Evolutionary conservation across 768 basidiomycete species (phyloP).

Genomic region (Pleurotus tuoliensis): DNA sequence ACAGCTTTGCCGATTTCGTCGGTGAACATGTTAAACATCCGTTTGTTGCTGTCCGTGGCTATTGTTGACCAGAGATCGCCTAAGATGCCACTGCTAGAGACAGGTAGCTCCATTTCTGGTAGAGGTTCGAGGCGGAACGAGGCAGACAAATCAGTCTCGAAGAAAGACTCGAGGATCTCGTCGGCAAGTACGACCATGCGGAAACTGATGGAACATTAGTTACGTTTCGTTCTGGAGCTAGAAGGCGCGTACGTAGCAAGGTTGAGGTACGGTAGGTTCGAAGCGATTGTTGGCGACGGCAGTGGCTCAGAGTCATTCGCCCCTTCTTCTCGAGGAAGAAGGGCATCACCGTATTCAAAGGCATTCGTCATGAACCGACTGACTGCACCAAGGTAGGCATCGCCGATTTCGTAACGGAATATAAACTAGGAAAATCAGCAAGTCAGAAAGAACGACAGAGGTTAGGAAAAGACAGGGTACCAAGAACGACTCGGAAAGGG

Average conservation of each 20-base stretch:
- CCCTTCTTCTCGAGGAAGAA: constrained; percentile 53
- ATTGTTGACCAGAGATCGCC: constrained; percentile 90
- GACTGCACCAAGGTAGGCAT: constrained; percentile 93
- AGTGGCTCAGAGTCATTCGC: constrained; percentile 24
- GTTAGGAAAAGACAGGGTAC: constrained; percentile 37
- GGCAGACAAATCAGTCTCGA: constrained; percentile 84
- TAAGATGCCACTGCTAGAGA: constrained; percentile 55
- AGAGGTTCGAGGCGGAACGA: constrained; percentile 81
- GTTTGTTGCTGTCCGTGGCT: constrained; percentile 88
- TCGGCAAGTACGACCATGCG: constrained; percentile 98
- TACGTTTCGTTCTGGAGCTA: not conserved
- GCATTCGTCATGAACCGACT: constrained; percentile 98
- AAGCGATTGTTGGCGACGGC: constrained; percentile 47
- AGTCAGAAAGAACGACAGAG: constrained; percentile 3
- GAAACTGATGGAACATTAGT: constrained; percentile 53
- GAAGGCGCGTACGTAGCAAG: constrained; percentile 64
- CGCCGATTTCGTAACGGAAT: constrained; percentile 95
- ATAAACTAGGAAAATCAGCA: constrained; percentile 65
- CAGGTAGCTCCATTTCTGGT: constrained; percentile 62
- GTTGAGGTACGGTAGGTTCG: constrained; percentile 91
- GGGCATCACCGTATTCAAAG: constrained; percentile 96
- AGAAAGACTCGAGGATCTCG: constrained; percentile 94
- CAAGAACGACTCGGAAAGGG: constrained; percentile 89
- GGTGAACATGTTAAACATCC: constrained; percentile 87
- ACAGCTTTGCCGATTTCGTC: constrained; percentile 95